Evolutionary conservation across 2,329 filamentous ascomycete genomes (phyloP), one percentile per base, ranked within the genome.

Genomic region (Colletotrichum magnum): DNA sequence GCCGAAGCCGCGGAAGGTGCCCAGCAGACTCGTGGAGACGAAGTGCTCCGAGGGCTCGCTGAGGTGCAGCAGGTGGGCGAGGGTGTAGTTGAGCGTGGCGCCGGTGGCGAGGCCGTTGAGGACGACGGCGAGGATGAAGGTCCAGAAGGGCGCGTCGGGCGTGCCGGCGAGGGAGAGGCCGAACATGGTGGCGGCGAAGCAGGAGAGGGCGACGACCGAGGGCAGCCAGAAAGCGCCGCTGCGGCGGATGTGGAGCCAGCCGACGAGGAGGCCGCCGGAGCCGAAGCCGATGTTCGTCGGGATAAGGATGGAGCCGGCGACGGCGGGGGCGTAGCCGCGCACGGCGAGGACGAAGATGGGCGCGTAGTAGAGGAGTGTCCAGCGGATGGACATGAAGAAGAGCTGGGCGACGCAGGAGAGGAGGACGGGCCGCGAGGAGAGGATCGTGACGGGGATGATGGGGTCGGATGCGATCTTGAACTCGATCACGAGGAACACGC

Each of bases 211-310:
- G 2, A 91, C 73, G 3, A 94, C 71, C 53, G 84, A 88, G 2
- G 92, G 86, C 64, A 87, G 74, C 83, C 92, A 97, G 79, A 94
- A 97, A 72, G 90, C 91, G 1, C 92, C 92, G 2, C 86, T 83
- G 21, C 92, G 89, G 21, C 89, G 89, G 74, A 97, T 92, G 77
- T 97, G 94, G 16, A 96, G 81, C 79, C 87, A 89, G 9, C 94
- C 94, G 15, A 92, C 91, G 5, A 93, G 72, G 0, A 97, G 80
- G 0, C 93, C 93, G 26, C 94, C 94, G 2, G 88, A 74, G 1
- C 90, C 93, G 75, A 97, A 97, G 2, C 93, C 94, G 6, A 89
- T 77, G 78, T 97, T 97, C 0, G 94, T 96, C 0, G 94, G 93
- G 54, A 97, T 88, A 6, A 97, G 86, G 43, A 95, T 91, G 4